Evolutionary conservation across 202 grass and related monocot species (phyloP).

Genomic region (Cymbopogon flexuosus): DNA sequence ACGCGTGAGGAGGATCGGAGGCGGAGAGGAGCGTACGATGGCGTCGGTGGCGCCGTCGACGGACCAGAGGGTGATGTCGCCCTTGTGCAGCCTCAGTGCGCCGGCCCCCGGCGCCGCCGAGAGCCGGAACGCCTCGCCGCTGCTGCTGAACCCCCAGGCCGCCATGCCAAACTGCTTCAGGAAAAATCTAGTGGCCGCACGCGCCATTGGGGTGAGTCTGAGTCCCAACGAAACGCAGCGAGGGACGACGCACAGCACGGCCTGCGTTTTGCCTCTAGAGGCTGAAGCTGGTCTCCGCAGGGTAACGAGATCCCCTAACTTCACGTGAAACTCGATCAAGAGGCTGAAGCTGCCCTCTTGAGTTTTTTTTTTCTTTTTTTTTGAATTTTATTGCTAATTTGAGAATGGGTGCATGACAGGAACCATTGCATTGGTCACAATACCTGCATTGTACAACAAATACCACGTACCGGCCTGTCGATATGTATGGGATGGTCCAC

Average conservation of each 20-base stretch:
- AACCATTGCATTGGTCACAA: conserved; percentile 64
- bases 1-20: no score
- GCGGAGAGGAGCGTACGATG: conserved; percentile 43
- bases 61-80: conserved; percentile 78
- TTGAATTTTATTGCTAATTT: conserved; percentile 27
- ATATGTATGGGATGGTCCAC: conserved; percentile 73
- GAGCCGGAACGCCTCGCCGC: conserved; percentile 51
- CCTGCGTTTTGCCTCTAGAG: no score
- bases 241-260: no score
- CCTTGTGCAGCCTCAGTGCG: conserved; percentile 70
- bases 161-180: conserved; percentile 39
- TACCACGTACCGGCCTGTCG: conserved; percentile 56
- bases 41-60: conserved; percentile 78
- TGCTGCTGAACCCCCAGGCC: conserved; percentile 29
- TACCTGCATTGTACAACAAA: conserved; percentile 85
- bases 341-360: no score
- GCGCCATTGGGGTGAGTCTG: conserved; percentile 16
- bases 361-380: neutral
- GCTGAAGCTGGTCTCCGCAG: no score
- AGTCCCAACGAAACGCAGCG: neutral
- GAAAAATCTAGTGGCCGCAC: conserved; percentile 33
- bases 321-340: no score
- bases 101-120: conserved; percentile 46
- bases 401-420: conserved; percentile 37
- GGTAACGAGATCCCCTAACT: no score